phyloP scores from a whole-genome alignment of 2,329 filamentous ascomycete species.

The Pseudogymnoascus sp. region DNA sequence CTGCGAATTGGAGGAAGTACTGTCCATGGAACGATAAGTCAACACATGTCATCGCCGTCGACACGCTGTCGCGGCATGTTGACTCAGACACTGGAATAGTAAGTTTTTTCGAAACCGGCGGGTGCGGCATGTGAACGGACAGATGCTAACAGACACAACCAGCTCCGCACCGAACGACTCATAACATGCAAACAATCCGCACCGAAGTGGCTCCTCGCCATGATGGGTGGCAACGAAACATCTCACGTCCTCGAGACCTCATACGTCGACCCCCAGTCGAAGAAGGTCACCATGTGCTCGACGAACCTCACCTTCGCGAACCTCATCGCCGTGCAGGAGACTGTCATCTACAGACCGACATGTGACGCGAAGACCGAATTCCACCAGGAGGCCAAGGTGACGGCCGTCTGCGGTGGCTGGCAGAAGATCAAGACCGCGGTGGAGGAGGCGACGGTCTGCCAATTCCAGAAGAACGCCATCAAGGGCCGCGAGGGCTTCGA shows the following conservation, averaged over 20 bases:
- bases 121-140: not conserved
- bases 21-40: slow-evolving; percentile 98
- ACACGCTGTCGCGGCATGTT: slow-evolving; percentile 71
- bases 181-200: slow-evolving; percentile 57
- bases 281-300: slow-evolving; percentile 93
- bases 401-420: slow-evolving; percentile 91
- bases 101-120: slow-evolving; percentile 29
- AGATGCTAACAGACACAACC: slow-evolving; percentile 13
- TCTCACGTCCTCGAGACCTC: slow-evolving; percentile 92
- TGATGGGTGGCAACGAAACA: slow-evolving; percentile 72
- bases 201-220: slow-evolving; percentile 69
- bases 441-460: slow-evolving; percentile 79
- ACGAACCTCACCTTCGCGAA: slow-evolving; percentile 92
- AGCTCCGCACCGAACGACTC: slow-evolving; percentile 64
- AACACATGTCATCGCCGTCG: slow-evolving; percentile 92
- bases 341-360: slow-evolving; percentile 71
- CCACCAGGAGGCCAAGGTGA: slow-evolving; percentile 83
- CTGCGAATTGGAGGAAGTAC: slow-evolving; percentile 98
- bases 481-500: slow-evolving; percentile 94
- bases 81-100: slow-evolving; percentile 59
- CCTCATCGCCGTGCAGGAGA: slow-evolving; percentile 85
- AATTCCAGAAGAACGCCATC: slow-evolving; percentile 84
- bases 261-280: slow-evolving; percentile 75
- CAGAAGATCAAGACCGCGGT: slow-evolving; percentile 94
- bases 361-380: slow-evolving; percentile 62